Percentiles rank a stretch among this genome's conserved stretches.
phyloP scores from a whole-genome alignment of 2,329 filamentous ascomycete genomes.

The Hortaea sp. region DNA sequence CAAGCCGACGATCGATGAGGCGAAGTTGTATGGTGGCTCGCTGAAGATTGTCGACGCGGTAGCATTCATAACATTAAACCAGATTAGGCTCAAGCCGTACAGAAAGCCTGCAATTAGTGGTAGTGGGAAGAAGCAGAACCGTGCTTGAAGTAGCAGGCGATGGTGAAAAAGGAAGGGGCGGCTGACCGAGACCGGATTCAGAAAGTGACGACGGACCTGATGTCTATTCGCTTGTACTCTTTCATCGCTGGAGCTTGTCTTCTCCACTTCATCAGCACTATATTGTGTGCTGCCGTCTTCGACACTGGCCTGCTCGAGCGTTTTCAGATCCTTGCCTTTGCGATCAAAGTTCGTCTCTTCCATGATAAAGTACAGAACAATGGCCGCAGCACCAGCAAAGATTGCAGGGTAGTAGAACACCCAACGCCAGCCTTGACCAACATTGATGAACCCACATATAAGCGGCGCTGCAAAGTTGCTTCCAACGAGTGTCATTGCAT shows the following conservation, averaged over 20 bases:
- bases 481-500: constrained; percentile 45
- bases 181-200: neutral
- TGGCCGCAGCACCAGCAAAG: constrained; percentile 37
- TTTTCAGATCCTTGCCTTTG: neutral
- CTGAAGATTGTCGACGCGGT: constrained; percentile 30
- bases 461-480: constrained; percentile 48
- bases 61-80: constrained; percentile 35
- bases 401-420: constrained; percentile 44
- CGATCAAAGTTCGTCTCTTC: constrained; percentile 45
- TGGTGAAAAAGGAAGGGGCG: neutral
- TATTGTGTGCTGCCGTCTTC: neutral
- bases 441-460: constrained; percentile 42
- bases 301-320: neutral
- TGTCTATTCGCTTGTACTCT: neutral
- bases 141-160: neutral
- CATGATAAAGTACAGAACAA: constrained; percentile 42
- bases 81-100: constrained; percentile 30
- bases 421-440: constrained; percentile 42
- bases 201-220: neutral
- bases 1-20: constrained; percentile 28
- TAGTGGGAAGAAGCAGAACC: constrained; percentile 20
- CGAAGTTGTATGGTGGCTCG: constrained; percentile 27
- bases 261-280: neutral
- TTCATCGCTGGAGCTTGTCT: neutral
- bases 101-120: constrained; percentile 30